Base-by-base conservation (phyloP, 352 stramenopile species). In the Globisporangium mamillatum region DNA sequence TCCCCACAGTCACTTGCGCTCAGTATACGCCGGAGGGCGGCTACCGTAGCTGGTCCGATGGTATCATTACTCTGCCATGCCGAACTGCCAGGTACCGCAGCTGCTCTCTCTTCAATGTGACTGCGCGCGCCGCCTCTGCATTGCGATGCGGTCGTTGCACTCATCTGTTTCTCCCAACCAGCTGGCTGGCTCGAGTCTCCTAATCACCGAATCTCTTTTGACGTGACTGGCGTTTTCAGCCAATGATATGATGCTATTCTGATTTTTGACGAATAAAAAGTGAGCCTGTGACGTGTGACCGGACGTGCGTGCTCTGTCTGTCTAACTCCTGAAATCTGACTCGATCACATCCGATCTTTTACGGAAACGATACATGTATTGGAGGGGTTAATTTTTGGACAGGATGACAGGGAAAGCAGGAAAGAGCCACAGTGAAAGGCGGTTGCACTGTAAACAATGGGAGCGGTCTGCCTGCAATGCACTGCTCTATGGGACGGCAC, bases 171-270 rank as follows among this genome's bases (percentile, higher is more conserved):
- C 41, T 48, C 56, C 56, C 56, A 20, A 9, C 56, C 56, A 61
- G 56, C 56, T 61, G 55, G 9, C 22, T 56, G 55, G 9, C 22
- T 56, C 14, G 50, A 29, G n/a, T 27, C 24, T 29, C 52, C 53
- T 59, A 6, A 29, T 32, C 29, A 61, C 56, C 20, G 56, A 61
- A 61, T 61, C 56, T 61, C 56, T 61, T 41, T 60, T 56, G 9
- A 18, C 8, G 20, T 18, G 22, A 29, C 12, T 12, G 22, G 12
- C 16, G 5, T 14, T 58, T 60, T 60, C 20, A 60, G 27, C 54
- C 54, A 60, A 60, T 60, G 1, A 44, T 14, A 25, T 14, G 7
- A 1, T 0, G 1, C 8, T 22, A 2, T 3, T 10, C 6, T 36
- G 4, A 29, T 8, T 60, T 60, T 60, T 27, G 14, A 7, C 54